These are phyloP conservation scores for Schwanniomyces vanrijiae DNA, from an alignment of 805 yeast species.

Conservation along the genomic window DNA sequence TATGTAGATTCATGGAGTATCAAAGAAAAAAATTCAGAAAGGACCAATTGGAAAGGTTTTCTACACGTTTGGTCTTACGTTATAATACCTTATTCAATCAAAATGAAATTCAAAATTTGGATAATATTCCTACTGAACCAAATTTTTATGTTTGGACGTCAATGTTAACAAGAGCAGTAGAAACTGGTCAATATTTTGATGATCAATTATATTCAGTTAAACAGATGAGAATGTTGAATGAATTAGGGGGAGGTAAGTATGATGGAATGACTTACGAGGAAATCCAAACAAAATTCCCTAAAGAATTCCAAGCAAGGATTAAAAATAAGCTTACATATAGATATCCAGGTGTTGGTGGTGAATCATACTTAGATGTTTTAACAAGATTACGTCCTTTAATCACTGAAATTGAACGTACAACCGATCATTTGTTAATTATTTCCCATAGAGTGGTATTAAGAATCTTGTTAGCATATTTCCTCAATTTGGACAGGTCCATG, in stretches of 20 bases:
- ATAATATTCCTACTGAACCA: conserved; percentile 53
- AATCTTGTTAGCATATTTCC: conserved; percentile 81
- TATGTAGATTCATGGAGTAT: conserved; percentile 69
- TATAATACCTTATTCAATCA: conserved; percentile 30
- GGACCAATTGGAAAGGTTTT: conserved; percentile 55
- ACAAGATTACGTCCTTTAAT: conserved; percentile 86
- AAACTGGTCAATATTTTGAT: conserved; percentile 75
- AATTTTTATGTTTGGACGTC: conserved; percentile 91
- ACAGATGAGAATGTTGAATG: conserved; percentile 91
- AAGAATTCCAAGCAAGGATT: conserved; percentile 75
- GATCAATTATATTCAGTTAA: conserved; percentile 75
- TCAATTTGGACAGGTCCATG: conserved; percentile 75
- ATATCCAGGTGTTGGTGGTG: conserved; percentile 98
- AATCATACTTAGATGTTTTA: conserved; percentile 90
- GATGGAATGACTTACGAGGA: conserved; percentile 94
- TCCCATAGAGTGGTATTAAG: conserved; percentile 92
- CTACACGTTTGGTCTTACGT: conserved; percentile 45
- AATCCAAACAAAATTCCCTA: conserved; percentile 69
- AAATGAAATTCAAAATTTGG: conserved; percentile 16
- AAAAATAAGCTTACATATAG: conserved; percentile 80
- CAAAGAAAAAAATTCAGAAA: conserved; percentile 70
- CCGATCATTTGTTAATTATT: conserved; percentile 78
- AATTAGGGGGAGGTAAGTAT: conserved; percentile 87
- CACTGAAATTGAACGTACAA: conserved; percentile 88
- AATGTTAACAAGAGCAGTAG: conserved; percentile 74